Conservation (phyloP, 108 stramenopile genomes). For the Cyclotella cryptica region DNA sequence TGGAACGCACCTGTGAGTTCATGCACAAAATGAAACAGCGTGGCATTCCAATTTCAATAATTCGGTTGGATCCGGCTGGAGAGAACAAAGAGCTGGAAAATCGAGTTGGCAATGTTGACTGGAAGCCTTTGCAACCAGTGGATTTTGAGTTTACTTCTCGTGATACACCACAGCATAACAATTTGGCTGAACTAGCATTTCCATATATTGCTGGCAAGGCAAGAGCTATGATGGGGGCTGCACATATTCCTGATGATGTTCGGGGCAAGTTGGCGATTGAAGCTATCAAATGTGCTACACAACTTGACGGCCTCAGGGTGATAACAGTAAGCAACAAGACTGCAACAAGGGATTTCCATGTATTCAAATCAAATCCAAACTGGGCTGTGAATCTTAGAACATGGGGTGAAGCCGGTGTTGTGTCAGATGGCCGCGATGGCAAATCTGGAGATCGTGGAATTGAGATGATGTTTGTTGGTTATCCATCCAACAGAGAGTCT, state of each 20-base stretch:
- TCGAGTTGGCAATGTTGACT: not conserved
- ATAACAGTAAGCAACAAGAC: not conserved
- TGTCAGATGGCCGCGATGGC: slow-evolving; percentile 13
- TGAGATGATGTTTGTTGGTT: slow-evolving; percentile 37
- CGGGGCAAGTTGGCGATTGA: not conserved
- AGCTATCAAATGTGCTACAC: not conserved
- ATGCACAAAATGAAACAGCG: too few species aligned
- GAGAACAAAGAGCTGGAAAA: not conserved
- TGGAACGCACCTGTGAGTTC: too few species aligned
- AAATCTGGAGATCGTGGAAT: slow-evolving; percentile 30
- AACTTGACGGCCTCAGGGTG: not conserved
- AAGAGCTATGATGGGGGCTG: slow-evolving; percentile 1
- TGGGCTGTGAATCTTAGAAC: slow-evolving; percentile 1
- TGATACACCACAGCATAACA: not conserved
- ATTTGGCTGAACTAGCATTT: not conserved
- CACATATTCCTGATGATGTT: not conserved
- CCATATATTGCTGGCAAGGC: not conserved
- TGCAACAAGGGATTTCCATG: not conserved
- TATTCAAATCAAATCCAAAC: not conserved
- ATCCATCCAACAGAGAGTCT: too few species aligned
- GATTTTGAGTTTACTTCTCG: not conserved
- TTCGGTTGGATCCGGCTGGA: not conserved
- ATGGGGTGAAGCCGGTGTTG: slow-evolving; percentile 35
- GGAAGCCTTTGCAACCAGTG: not conserved
- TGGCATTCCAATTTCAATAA: too few species aligned